Evolutionary conservation across 352 stramenopile genomes (phyloP).

Genomic region (Nannochloropsis limnetica): DNA sequence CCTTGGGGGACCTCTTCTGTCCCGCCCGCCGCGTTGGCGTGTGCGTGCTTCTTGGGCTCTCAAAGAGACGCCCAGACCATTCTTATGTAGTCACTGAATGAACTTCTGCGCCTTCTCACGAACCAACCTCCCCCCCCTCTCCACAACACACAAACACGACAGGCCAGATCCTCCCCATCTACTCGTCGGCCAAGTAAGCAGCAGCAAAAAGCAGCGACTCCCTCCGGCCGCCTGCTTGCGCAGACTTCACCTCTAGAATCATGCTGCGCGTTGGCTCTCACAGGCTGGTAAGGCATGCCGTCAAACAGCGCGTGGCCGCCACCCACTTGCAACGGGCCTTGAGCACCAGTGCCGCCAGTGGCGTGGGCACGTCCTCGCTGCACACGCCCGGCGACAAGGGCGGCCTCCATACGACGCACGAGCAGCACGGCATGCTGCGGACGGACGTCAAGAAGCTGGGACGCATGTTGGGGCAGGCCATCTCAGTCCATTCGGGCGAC

Average conservation of each 20-base stretch:
- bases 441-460: slow-evolving; percentile 53
- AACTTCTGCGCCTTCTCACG: not conserved
- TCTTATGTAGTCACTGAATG: not conserved
- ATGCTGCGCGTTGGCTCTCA: slow-evolving; percentile 20
- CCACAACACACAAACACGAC: not conserved
- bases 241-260: not conserved
- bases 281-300: not conserved
- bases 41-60: not conserved
- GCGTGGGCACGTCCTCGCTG: not conserved
- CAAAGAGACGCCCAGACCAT: not conserved
- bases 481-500: slow-evolving; percentile 48
- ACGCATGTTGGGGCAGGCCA: slow-evolving; percentile 51
- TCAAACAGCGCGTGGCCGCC: not conserved
- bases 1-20: not conserved
- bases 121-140: not conserved
- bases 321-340: not conserved
- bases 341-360: not conserved
- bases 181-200: not conserved
- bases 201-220: too few relatives aligned
- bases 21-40: not conserved
- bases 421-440: slow-evolving; percentile 46
- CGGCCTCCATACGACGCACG: slow-evolving; percentile 37
- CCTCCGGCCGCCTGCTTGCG: not conserved
- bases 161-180: not conserved
- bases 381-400: not conserved